phyloP scores from a whole-genome alignment of 306 rosid species.

The Trifolium dubium region DNA sequence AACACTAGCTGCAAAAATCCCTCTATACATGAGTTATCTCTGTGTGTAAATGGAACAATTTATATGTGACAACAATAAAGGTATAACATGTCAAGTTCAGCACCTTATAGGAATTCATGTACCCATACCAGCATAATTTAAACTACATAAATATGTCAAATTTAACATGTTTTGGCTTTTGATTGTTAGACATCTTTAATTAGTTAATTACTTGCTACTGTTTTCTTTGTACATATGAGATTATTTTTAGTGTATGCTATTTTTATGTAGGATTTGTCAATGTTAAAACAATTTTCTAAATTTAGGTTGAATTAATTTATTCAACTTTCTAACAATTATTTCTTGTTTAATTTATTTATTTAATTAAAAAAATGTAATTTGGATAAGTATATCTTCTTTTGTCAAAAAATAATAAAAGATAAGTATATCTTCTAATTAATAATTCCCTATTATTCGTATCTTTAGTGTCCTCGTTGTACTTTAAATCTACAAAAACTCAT shows the following conservation, averaged over 20 bases:
- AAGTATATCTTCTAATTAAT: too few relatives aligned
- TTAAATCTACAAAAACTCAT: background rate
- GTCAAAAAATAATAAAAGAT: too few relatives aligned
- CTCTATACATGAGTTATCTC: background rate
- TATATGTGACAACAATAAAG: background rate
- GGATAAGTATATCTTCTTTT: background rate
- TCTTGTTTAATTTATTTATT: background rate
- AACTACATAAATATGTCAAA: background rate
- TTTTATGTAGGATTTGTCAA: constrained; percentile 28
- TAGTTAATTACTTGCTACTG: constrained; percentile 20
- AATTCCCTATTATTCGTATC: background rate
- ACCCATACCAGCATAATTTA: background rate
- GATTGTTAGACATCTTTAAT: constrained; percentile 6
- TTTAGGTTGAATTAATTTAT: background rate
- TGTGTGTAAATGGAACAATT: background rate
- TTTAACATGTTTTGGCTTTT: constrained; percentile 12
- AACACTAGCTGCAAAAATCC: too few relatives aligned
- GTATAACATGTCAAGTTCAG: background rate
- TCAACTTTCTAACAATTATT: background rate
- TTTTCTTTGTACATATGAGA: constrained; percentile 15
- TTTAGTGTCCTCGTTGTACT: background rate
- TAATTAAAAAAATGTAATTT: background rate
- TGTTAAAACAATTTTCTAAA: background rate
- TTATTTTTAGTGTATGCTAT: constrained; percentile 15
- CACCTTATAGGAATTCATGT: background rate